phyloP scores from a whole-genome alignment of 805 yeast species.

The Saturnispora diversa region DNA sequence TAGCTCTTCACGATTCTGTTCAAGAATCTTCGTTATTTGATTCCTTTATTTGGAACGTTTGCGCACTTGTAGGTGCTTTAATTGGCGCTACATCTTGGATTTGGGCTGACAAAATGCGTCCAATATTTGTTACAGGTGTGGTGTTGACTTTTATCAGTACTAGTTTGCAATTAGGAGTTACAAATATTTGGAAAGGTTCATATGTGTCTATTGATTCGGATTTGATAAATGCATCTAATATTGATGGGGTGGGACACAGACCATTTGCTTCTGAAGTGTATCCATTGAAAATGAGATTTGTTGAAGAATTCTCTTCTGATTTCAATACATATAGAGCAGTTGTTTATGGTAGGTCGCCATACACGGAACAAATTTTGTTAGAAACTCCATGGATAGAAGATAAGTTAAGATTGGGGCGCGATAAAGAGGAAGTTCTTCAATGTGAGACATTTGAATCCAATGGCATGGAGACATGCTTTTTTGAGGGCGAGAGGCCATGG shows the following conservation, averaged over 20 bases:
- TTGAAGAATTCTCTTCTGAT: conserved; percentile 50
- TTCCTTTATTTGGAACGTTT: conserved; percentile 29
- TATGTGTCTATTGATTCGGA: not conserved
- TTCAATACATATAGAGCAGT: conserved; percentile 13
- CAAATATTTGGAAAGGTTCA: conserved; percentile 48
- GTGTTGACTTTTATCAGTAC: not conserved
- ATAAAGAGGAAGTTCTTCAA: not conserved
- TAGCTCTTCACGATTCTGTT: conserved; percentile 61
- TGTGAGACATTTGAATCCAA: conserved; percentile 32
- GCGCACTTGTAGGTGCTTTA: conserved; percentile 31
- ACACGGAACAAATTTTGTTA: conserved; percentile 37
- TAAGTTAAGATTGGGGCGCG: not conserved
- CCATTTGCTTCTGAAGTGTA: conserved; percentile 32
- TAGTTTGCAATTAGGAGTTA: conserved; percentile 42
- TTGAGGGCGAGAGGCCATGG: conserved; percentile 43
- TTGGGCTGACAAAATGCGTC: conserved; percentile 8
- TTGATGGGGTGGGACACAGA: conserved; percentile 5
- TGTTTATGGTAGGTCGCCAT: conserved; percentile 40
- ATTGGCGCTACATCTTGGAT: conserved; percentile 8
- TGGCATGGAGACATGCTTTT: conserved; percentile 49
- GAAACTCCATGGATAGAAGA: conserved; percentile 54
- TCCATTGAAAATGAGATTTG: conserved; percentile 68
- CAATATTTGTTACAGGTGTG: not conserved
- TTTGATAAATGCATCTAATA: not conserved
- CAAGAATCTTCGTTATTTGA: conserved; percentile 54